phyloP scores from a whole-genome alignment of 148 eudicot genomes.

The Polygonum aviculare region DNA sequence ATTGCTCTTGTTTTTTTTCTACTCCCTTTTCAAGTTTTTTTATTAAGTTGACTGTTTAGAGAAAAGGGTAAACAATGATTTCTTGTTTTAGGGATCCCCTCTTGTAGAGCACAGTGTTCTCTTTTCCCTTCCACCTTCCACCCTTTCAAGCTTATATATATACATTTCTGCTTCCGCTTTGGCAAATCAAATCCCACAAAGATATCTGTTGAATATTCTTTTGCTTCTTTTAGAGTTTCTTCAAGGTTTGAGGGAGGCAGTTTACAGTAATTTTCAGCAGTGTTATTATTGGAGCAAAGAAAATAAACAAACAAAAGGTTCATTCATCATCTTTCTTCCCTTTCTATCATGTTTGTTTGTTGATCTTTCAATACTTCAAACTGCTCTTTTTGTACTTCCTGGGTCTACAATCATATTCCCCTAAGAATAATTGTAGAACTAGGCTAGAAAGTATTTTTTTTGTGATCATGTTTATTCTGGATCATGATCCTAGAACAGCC shows the following conservation, averaged over 20 bases:
- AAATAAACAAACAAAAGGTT: slow-evolving; percentile 19
- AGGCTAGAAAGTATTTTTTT: neutral
- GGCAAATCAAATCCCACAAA: slow-evolving; percentile 24
- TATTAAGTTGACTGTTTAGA: slow-evolving; percentile 22
- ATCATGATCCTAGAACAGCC: neutral
- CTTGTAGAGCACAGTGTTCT: neutral
- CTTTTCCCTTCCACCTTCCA: slow-evolving; percentile 8
- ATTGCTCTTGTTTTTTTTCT: neutral
- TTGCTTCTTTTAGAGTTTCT: slow-evolving; percentile 15
- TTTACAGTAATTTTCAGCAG: slow-evolving; percentile 4
- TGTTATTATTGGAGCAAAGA: slow-evolving; percentile 2
- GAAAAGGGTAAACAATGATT: slow-evolving; percentile 46
- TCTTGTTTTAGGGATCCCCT: slow-evolving; percentile 37
- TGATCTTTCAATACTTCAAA: slow-evolving; percentile 10
- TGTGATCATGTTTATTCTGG: neutral
- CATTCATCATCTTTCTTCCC: slow-evolving; percentile 18
- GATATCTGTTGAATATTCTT: slow-evolving; percentile 9
- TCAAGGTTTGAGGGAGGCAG: slow-evolving; percentile 13
- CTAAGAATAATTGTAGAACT: neutral
- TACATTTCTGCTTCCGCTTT: slow-evolving; percentile 25
- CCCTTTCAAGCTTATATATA: slow-evolving; percentile 16
- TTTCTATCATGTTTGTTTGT: slow-evolving; percentile 17
- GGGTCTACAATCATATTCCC: neutral
- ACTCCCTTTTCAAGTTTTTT: slow-evolving; percentile 12
- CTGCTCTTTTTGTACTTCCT: neutral